Percentiles rank a stretch among this genome's conserved stretches.
These are phyloP conservation scores for Aspergillus bertholletiae DNA, from an alignment of 495 filamentous ascomycete species.

Conservation along the genomic window DNA sequence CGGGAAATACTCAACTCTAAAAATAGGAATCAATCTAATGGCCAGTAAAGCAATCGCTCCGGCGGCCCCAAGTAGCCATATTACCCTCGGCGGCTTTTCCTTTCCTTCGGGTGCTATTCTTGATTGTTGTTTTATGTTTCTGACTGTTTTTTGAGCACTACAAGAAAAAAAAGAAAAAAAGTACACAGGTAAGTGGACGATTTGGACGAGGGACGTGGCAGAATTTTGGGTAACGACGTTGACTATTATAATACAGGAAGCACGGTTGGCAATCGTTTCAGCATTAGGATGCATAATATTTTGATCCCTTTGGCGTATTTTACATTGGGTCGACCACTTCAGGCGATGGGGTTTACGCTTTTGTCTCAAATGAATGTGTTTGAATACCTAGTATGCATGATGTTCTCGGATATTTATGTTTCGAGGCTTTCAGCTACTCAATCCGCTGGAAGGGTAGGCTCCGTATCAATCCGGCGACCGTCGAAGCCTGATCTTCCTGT, in stretches of 20 bases:
- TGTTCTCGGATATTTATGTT: neutral
- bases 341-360: neutral
- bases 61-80: too few relatives aligned
- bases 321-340: neutral
- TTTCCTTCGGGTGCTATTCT: too few relatives aligned
- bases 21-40: too few relatives aligned
- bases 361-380: neutral
- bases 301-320: neutral
- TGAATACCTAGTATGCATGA: neutral
- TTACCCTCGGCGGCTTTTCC: too few relatives aligned
- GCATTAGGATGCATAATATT: neutral
- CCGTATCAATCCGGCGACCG: neutral
- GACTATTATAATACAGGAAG: neutral
- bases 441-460: neutral
- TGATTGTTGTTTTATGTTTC: too few relatives aligned
- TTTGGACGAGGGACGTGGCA: neutral
- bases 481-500: neutral
- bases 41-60: too few relatives aligned
- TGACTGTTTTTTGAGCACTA: too few relatives aligned
- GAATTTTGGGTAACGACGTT: neutral
- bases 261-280: neutral
- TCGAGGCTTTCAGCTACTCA: neutral
- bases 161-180: neutral
- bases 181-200: neutral
- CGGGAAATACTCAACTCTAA: slow-evolving; percentile 3